These are phyloP conservation scores for Paramecium octaurelia DNA, from an alignment of 73 alveolate genomes.

Conservation along the genomic window DNA sequence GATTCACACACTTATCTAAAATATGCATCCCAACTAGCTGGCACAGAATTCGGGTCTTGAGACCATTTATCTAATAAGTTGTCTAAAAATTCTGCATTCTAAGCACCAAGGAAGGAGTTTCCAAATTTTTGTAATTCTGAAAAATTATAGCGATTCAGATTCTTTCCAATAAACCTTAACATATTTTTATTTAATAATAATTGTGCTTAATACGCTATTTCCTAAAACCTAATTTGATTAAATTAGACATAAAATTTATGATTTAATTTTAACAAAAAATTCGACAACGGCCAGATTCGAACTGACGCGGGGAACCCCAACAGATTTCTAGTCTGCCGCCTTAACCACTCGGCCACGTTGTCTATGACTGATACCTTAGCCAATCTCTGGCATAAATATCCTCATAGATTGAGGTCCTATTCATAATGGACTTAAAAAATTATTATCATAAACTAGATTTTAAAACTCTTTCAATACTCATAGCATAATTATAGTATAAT, in stretches of 20 bases:
- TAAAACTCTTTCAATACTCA: too few species aligned
- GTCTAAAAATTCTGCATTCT: slow-evolving; percentile 69
- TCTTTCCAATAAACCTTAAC: background rate
- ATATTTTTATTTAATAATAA: background rate
- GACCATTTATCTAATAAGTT: slow-evolving; percentile 73
- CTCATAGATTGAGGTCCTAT: background rate
- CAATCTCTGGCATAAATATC: background rate
- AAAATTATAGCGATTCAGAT: background rate
- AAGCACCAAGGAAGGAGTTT: slow-evolving; percentile 2
- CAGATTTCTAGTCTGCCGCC: slow-evolving; percentile 63
- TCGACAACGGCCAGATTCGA: slow-evolving; percentile 63
- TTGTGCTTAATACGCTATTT: background rate
- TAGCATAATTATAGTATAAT: too few species aligned
- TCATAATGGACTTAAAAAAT: too few species aligned
- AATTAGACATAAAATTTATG: too few species aligned
- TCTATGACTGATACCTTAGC: background rate
- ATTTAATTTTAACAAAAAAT: background rate
- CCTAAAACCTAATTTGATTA: too few species aligned
- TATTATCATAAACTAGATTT: too few species aligned
- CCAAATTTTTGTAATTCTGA: slow-evolving; percentile 16
- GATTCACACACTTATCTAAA: slow-evolving; percentile 67
- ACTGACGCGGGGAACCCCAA: slow-evolving; percentile 60
- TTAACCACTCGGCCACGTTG: slow-evolving; percentile 61
- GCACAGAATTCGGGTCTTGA: slow-evolving; percentile 73
- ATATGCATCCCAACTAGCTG: slow-evolving; percentile 77